These are phyloP conservation scores for Ceratobasidium sp. DNA, from an alignment of 1,284 basidiomycete species.

Conservation along the genomic window DNA sequence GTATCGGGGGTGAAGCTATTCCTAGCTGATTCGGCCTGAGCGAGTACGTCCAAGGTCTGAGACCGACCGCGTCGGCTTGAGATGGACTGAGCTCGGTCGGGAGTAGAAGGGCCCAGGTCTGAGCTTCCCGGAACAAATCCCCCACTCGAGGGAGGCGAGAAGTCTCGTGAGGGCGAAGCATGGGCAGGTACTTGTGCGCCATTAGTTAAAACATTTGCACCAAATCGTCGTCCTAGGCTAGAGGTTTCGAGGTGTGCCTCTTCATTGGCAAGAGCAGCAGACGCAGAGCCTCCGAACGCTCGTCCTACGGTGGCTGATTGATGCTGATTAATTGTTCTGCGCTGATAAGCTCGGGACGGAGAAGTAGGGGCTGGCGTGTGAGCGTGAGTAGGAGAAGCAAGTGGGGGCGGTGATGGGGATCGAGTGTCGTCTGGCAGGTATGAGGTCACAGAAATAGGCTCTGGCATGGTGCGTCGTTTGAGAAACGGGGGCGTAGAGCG, in stretches of 20 bases:
- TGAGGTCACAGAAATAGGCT: conserved; percentile 28
- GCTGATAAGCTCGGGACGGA: conserved; percentile 19
- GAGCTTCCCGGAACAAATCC: background rate
- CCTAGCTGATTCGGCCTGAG: conserved; percentile 32
- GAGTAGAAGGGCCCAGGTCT: background rate
- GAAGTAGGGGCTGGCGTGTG: conserved; percentile 26
- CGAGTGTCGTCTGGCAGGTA: conserved; percentile 24
- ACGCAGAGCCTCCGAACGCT: conserved; percentile 15
- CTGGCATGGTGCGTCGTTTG: conserved; percentile 40
- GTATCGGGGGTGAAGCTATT: conserved; percentile 27
- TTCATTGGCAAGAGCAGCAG: background rate
- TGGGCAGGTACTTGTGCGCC: conserved; percentile 1
- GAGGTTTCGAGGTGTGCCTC: conserved; percentile 21
- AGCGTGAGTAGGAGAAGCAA: conserved; percentile 23
- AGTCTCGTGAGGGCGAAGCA: background rate
- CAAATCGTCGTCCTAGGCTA: conserved; percentile 43
- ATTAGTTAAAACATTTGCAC: conserved; percentile 24
- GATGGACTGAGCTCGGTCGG: conserved; percentile 35
- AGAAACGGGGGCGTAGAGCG: conserved; percentile 36
- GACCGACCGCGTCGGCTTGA: conserved; percentile 22
- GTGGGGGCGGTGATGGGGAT: conserved; percentile 23
- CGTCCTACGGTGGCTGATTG: conserved; percentile 37
- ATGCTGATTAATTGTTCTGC: conserved; percentile 2
- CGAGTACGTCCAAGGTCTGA: conserved; percentile 32
- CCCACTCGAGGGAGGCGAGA: conserved; percentile 6